phyloP scores from a whole-genome alignment of 1,284 basidiomycete genomes.

The Rhizopogon parksii region DNA sequence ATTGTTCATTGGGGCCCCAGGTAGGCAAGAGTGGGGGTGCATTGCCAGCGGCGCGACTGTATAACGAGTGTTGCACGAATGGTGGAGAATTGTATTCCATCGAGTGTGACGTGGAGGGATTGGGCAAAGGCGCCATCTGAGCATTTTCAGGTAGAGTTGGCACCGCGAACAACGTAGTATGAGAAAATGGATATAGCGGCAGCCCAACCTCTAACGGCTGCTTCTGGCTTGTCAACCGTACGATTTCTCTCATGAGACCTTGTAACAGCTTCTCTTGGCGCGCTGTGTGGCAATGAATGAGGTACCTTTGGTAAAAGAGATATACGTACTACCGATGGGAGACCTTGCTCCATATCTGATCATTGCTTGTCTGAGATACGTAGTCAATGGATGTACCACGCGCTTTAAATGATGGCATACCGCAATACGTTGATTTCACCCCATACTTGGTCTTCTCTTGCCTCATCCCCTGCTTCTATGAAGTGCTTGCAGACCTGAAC shows the following conservation, averaged over 20 bases:
- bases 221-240: conserved; percentile 72
- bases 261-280: conserved; percentile 77
- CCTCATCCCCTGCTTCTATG: conserved; percentile 66
- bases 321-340: conserved; percentile 69
- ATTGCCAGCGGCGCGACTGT: neutral
- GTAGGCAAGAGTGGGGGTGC: neutral
- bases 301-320: neutral
- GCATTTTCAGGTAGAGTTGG: conserved; percentile 16
- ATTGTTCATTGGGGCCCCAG: neutral
- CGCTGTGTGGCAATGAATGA: conserved; percentile 33
- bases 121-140: conserved; percentile 36
- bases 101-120: conserved; percentile 11
- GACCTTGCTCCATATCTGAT: conserved; percentile 58
- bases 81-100: neutral
- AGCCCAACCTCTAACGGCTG: conserved; percentile 69
- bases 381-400: neutral
- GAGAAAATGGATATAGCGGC: conserved; percentile 73
- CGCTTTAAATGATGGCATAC: conserved; percentile 30
- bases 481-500: conserved; percentile 78
- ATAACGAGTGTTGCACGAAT: neutral
- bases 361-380: conserved; percentile 5
- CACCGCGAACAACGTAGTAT: conserved; percentile 54
- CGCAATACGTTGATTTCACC: conserved; percentile 76
- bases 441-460: conserved; percentile 69
- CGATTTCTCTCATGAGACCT: conserved; percentile 75